phyloP scores from a whole-genome alignment of 305 asterid species.

The Rubia peregrina region DNA sequence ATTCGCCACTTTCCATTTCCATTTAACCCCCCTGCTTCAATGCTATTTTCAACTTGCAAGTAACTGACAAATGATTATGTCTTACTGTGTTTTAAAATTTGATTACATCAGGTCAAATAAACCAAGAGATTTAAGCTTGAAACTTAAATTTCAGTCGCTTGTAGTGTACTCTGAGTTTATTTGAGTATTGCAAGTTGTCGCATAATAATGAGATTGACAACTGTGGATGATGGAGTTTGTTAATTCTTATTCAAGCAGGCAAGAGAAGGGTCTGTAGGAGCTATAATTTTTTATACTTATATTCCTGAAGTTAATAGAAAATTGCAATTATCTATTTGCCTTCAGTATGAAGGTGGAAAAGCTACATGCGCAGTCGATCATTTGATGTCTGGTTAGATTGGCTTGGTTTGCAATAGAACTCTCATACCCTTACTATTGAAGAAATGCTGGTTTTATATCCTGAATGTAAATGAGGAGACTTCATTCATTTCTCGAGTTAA shows the following conservation, averaged over 20 bases:
- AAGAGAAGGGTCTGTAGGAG: neutral
- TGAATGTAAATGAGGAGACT: conserved; percentile 20
- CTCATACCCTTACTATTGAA: conserved; percentile 36
- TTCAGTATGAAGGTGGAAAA: neutral
- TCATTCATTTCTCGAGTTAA: conserved; percentile 13
- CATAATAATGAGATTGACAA: neutral
- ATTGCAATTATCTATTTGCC: neutral
- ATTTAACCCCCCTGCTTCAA: too few species aligned
- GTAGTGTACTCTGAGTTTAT: too few species aligned
- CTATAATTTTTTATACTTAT: neutral
- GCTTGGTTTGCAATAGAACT: conserved; percentile 23
- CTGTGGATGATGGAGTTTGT: neutral
- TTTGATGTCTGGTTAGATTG: neutral
- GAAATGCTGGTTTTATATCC: conserved; percentile 9
- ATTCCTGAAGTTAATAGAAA: neutral
- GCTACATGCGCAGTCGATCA: neutral
- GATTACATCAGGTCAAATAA: too few species aligned
- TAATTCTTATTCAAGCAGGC: neutral
- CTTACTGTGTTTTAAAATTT: too few species aligned
- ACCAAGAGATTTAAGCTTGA: too few species aligned
- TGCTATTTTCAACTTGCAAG: too few species aligned
- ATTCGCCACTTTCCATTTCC: too few species aligned
- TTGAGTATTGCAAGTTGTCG: too few species aligned
- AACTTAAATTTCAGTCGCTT: too few species aligned
- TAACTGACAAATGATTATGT: too few species aligned